Evolutionary conservation across 441 rosid genomes (phyloP).

Genomic region (Daphne laureola): DNA sequence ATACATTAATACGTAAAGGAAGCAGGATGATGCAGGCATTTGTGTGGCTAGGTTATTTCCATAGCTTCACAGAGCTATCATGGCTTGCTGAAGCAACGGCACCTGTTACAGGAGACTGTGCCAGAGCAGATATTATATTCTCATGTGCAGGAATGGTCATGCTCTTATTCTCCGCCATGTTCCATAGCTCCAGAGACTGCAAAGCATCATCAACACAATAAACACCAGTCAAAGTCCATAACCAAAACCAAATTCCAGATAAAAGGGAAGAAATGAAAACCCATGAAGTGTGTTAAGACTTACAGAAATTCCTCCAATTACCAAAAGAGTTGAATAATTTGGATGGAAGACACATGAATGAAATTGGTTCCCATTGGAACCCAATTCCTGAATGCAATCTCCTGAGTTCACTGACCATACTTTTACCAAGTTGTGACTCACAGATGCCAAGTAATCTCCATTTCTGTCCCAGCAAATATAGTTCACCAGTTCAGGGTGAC

Average conservation of each 20-base stretch:
- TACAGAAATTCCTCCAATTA: slow-evolving; percentile 58
- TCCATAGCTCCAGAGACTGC: slow-evolving; percentile 68
- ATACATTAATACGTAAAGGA: too few relatives aligned
- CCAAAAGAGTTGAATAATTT: slow-evolving; percentile 39
- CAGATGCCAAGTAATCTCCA: slow-evolving; percentile 60
- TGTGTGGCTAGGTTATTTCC: slow-evolving; percentile 34
- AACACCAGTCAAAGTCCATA: too few relatives aligned
- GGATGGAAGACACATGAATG: slow-evolving; percentile 74
- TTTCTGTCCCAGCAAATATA: slow-evolving; percentile 60
- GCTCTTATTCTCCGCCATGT: slow-evolving; percentile 49
- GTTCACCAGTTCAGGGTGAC: slow-evolving; percentile 45
- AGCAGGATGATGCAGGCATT: too few relatives aligned
- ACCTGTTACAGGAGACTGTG: slow-evolving; percentile 40
- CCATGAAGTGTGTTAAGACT: slow-evolving; percentile 1
- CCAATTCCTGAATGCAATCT: slow-evolving; percentile 50
- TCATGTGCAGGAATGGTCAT: slow-evolving; percentile 50
- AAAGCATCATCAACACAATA: neutral
- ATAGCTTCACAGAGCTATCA: slow-evolving; percentile 52
- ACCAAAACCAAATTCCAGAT: too few relatives aligned
- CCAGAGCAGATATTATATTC: slow-evolving; percentile 44
- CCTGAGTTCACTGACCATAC: slow-evolving; percentile 52
- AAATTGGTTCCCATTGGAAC: slow-evolving; percentile 41
- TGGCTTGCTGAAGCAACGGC: slow-evolving; percentile 70
- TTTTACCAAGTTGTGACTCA: slow-evolving; percentile 50
- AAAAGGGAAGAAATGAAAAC: neutral